Evolutionary conservation across 805 yeast species (phyloP).

Genomic region (Pichia gijzeniarum): DNA sequence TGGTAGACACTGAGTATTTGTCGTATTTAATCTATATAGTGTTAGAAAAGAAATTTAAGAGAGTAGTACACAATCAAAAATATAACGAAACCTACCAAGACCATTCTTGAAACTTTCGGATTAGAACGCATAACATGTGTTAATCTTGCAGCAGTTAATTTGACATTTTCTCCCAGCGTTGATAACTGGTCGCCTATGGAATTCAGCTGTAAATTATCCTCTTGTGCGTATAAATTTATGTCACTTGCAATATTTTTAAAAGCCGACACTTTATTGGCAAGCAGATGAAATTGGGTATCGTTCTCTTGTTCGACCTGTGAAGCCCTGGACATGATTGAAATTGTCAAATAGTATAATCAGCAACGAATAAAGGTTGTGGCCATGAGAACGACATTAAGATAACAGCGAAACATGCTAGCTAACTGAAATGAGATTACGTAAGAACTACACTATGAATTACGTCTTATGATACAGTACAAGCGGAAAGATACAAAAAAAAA

Average conservation of each 20-base stretch:
- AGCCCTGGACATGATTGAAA: constrained; percentile 24
- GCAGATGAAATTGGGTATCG: constrained; percentile 53
- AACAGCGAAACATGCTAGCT: no score
- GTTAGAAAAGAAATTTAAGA: constrained; percentile 35
- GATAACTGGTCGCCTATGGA: constrained; percentile 46
- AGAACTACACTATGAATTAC: no score
- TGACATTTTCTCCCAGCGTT: constrained; percentile 41
- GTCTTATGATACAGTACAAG: no score
- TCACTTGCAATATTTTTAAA: constrained; percentile 63
- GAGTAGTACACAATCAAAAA: constrained; percentile 55
- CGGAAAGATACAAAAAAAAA: not conserved
- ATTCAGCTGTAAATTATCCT: constrained; percentile 38
- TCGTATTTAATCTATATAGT: not conserved
- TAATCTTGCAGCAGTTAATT: constrained; percentile 44
- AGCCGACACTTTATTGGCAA: constrained; percentile 60
- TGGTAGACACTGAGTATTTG: constrained; percentile 26
- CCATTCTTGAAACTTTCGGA: constrained; percentile 53
- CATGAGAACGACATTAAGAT: no score
- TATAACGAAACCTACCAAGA: constrained; percentile 45
- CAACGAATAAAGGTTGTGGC: no score
- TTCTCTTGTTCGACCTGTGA: constrained; percentile 40
- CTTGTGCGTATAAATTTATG: constrained; percentile 56
- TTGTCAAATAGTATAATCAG: not conserved
- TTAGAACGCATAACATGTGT: constrained; percentile 53
- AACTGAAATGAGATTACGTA: no score